Percentiles rank a stretch among this genome's conserved stretches.
Evolutionary conservation across 305 asterid species (phyloP).

Genomic region (Euphrasia arctica): DNA sequence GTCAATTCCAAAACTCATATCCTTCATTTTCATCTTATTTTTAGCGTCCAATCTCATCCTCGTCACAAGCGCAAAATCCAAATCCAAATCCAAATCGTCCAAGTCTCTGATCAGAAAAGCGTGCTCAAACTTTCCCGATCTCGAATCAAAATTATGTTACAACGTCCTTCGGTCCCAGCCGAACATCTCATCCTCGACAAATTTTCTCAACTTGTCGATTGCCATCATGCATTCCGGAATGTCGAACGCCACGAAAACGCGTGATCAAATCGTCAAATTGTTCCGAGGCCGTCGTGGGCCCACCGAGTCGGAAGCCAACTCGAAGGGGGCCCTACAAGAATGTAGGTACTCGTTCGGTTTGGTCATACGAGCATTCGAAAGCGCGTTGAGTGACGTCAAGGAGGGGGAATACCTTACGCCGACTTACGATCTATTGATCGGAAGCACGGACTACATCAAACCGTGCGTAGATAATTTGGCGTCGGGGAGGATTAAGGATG

Average conservation of each 20-base stretch:
- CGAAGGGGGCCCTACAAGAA: not conserved
- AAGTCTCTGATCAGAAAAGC: too few relatives aligned
- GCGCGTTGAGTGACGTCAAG: not conserved
- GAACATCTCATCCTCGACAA: not conserved
- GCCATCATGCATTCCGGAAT: slow-evolving; percentile 24
- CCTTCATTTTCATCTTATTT: too few relatives aligned
- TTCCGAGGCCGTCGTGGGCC: not conserved
- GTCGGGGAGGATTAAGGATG: not conserved
- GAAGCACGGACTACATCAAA: not conserved
- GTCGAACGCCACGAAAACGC: slow-evolving; percentile 16
- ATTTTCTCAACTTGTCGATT: not conserved
- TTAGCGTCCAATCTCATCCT: too few relatives aligned
- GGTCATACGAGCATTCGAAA: not conserved
- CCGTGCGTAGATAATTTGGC: not conserved
- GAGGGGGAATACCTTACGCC: not conserved
- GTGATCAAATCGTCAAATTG: not conserved
- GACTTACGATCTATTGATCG: not conserved
- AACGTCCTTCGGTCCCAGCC: slow-evolving; percentile 10
- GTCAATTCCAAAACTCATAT: too few relatives aligned
- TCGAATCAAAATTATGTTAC: too few relatives aligned
- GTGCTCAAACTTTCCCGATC: too few relatives aligned
- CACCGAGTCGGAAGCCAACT: not conserved
- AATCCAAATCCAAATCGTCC: too few relatives aligned
- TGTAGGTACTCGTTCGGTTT: slow-evolving; percentile 14
- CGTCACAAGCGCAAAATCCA: too few relatives aligned